Evolutionary conservation across 176 grass and related monocot genomes (phyloP).

Genomic region (Aechmea fasciata): DNA sequence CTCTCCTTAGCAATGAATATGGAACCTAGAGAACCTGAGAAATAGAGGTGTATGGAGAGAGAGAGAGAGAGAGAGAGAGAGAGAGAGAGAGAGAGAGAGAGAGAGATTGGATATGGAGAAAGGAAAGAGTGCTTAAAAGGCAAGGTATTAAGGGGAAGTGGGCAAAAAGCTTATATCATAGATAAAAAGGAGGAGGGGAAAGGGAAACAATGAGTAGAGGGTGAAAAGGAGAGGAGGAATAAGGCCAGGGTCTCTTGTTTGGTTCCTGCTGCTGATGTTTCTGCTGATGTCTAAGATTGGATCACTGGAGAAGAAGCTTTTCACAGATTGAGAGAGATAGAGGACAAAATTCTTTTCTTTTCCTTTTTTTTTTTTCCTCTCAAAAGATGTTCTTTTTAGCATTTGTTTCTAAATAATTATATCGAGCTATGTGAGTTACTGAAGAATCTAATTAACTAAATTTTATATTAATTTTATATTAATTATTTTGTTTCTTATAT

Average conservation of each 20-base stretch:
- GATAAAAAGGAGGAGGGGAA: slow-evolving; percentile 21
- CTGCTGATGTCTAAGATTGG: slow-evolving; percentile 31
- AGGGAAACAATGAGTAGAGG: slow-evolving; percentile 25
- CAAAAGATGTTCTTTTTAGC: too few species aligned
- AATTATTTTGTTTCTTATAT: too few species aligned
- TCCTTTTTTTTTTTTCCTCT: too few species aligned
- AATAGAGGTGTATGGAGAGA: not conserved
- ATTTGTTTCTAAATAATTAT: too few species aligned
- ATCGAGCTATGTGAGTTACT: too few species aligned
- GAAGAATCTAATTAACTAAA: too few species aligned
- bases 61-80: slow-evolving; percentile 31
- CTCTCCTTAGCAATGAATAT: slow-evolving; percentile 34
- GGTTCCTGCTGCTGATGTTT: slow-evolving; percentile 25
- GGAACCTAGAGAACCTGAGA: not conserved
- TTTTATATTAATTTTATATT: too few species aligned
- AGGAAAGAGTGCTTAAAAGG: slow-evolving; percentile 89
- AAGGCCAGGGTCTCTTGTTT: slow-evolving; percentile 41
- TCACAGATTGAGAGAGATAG: not conserved
- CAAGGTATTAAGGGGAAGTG: slow-evolving; percentile 63
- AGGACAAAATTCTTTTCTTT: not conserved
- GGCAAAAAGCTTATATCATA: slow-evolving; percentile 43
- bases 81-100: slow-evolving; percentile 23
- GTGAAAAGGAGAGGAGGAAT: slow-evolving; percentile 19
- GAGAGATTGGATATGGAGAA: slow-evolving; percentile 26
- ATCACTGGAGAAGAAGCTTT: not conserved